phyloP scores from a whole-genome alignment of 305 asterid genomes.

The Fraxinus angustifolia region DNA sequence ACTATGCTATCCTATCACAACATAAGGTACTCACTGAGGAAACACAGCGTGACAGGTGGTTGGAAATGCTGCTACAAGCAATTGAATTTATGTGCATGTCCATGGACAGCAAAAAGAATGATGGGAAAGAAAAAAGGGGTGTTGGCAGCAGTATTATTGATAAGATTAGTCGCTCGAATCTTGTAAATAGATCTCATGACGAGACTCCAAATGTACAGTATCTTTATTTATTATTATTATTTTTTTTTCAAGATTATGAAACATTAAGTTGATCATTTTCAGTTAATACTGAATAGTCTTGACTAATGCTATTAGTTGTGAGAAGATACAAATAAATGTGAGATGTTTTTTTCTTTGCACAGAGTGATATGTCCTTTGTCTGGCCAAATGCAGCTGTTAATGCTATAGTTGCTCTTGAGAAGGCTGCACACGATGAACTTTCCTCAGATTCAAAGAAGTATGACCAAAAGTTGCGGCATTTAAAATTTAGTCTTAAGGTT shows the following conservation, averaged over 20 bases:
- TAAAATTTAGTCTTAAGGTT: constrained; percentile 68
- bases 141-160: constrained; percentile 16
- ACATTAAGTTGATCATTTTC: background rate
- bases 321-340: background rate
- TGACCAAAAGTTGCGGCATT: constrained; percentile 79
- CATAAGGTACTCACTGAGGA: constrained; percentile 58
- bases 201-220: constrained; percentile 31
- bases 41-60: constrained; percentile 68
- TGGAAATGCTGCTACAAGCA: constrained; percentile 72
- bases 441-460: constrained; percentile 68
- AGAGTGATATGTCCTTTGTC: constrained; percentile 43
- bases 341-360: constrained; percentile 21
- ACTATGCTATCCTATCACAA: constrained; percentile 39
- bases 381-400: constrained; percentile 82
- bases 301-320: background rate
- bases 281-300: background rate
- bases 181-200: constrained; percentile 32
- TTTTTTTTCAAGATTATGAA: background rate
- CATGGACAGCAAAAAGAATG: constrained; percentile 30
- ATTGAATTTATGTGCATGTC: constrained; percentile 51
- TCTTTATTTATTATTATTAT: no score
- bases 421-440: constrained; percentile 56
- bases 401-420: constrained; percentile 66
- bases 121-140: constrained; percentile 35
- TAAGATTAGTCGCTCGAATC: constrained; percentile 25